Base-by-base conservation (phyloP, 2,329 filamentous ascomycete species). In the Botrytis deweyae region DNA sequence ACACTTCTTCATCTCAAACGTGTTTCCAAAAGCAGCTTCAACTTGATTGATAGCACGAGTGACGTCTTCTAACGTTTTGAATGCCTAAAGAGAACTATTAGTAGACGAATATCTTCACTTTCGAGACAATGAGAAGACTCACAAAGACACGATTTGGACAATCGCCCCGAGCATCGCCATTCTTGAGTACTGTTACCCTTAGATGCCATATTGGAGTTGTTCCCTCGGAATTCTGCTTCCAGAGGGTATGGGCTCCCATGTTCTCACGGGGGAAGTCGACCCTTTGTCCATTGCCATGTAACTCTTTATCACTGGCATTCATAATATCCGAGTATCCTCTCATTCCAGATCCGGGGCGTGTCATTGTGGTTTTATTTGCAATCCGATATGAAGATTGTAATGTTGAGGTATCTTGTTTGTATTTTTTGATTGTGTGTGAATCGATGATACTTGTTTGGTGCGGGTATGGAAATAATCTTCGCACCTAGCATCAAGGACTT, bases 41-140 rank as follows among this genome's bases (percentile, higher is more conserved):
- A 79, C 72, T 73, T 79, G 78, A 38, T 75, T 77, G 29, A 74
- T 74, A 36, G 77, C 77, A 42, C 78, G 76, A 52, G 75, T 77
- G 36, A 78, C 74, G n/a, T 76, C 73, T 46, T 79, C 75, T 58
- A 78, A 68, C 2, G 76, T 77, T 59, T 76, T 74, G 73, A 79
- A 79, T n/a, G 75, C 73, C 78, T 79, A 42, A 10, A 67, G 40
- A 42, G 40, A 38, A 25, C 25, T 3, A 52, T 67, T 1, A 67
- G 64, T 9, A 67, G 65, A 44, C 18, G 18, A 52, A 63, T 38
- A 7, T 46, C 52, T 29, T 33, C 40, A 44, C 36, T 9, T 36
- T 12, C n/a, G 20, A 22, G n/a, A 40, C 8, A 20, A 38, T 4
- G 7, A 40, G 33, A 65, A 72, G 55, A 75, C 78, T 58, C 75